Conservation (phyloP, 2,329 filamentous ascomycete species). For the Teratosphaeria viscida region DNA sequence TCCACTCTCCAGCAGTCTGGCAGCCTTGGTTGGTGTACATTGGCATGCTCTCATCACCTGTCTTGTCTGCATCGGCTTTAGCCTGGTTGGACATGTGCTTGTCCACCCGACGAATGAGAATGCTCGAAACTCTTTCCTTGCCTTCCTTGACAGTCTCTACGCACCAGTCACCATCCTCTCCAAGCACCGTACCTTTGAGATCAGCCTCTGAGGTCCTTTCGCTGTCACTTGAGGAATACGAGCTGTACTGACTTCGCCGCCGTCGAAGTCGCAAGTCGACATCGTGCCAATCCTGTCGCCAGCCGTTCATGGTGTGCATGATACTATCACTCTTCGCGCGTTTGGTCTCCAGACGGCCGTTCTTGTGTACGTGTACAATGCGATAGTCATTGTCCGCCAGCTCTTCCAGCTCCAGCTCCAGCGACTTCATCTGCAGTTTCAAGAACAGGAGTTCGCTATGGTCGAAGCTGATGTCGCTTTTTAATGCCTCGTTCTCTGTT, state of each 20-base stretch:
- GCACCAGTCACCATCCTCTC: constrained; percentile 12
- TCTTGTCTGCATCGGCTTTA: not conserved
- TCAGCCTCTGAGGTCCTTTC: constrained; percentile 4
- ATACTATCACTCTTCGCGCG: constrained; percentile 10
- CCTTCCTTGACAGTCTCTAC: constrained; percentile 17
- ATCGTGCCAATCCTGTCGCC: constrained; percentile 27
- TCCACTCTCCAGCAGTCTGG: not conserved
- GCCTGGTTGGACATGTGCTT: constrained; percentile 4
- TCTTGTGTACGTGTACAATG: constrained; percentile 7
- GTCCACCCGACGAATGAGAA: constrained; percentile 17
- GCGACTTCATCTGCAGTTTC: constrained; percentile 28
- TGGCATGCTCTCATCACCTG: not conserved
- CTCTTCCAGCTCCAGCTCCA: constrained; percentile 23
- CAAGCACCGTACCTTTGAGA: constrained; percentile 2
- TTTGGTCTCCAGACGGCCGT: constrained; percentile 7
- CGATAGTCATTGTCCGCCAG: constrained; percentile 1
- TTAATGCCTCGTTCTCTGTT: constrained; percentile 28
- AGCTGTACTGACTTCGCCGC: constrained; percentile 21
- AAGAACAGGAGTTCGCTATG: constrained; percentile 30
- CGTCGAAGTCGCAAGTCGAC: constrained; percentile 23
- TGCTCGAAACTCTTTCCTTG: constrained; percentile 14
- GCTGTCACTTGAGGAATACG: constrained; percentile 7
- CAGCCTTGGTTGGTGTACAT: not conserved
- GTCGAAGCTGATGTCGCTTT: constrained; percentile 28
- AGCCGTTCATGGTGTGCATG: constrained; percentile 23